These are phyloP conservation scores for Bryopsis sp. DNA, from an alignment of 139 green algal genomes.

Conservation along the genomic window DNA sequence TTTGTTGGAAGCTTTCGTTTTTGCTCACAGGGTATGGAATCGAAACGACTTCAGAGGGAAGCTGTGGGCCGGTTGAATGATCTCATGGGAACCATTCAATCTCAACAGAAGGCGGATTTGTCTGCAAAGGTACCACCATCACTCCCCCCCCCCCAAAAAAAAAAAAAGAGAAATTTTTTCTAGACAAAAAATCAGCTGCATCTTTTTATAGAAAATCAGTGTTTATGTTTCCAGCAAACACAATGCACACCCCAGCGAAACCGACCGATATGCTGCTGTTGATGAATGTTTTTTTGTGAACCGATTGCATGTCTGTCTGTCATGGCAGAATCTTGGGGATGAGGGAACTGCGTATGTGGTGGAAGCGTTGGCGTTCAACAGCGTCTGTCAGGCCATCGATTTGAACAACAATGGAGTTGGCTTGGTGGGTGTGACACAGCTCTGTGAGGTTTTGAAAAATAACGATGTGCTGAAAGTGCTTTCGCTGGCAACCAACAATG, in stretches of 20 bases:
- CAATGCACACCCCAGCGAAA: background rate
- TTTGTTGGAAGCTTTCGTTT: background rate
- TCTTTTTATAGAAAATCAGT: background rate
- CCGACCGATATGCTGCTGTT: background rate
- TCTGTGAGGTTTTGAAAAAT: constrained; percentile 51
- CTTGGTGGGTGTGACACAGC: constrained; percentile 42
- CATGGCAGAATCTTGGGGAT: constrained; percentile 81
- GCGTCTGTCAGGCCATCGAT: constrained; percentile 57
- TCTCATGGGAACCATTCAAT: constrained; percentile 59
- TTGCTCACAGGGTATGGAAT: constrained; percentile 31
- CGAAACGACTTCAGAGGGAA: constrained; percentile 56
- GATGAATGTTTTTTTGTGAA: background rate
- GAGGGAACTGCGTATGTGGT: constrained; percentile 80
- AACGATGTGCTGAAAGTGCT: constrained; percentile 51
- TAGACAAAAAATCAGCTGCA: background rate
- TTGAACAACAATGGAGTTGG: constrained; percentile 89
- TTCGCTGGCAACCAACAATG: constrained; percentile 67
- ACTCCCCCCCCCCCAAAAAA: no score
- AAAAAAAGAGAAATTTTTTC: no score
- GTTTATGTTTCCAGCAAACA: background rate
- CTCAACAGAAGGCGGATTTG: constrained; percentile 55
- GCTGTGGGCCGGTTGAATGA: constrained; percentile 57
- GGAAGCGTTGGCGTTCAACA: constrained; percentile 88
- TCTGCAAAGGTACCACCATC: constrained; percentile 55
- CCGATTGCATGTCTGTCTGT: background rate